Conservation (phyloP, 345 rosid species). For the rapeseed (Brassica napus) region Da-Ae NC_063441.1:8939001-8939500, state of each 20-base stretch:
- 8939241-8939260: neutral
- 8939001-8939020: too few species aligned
- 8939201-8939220: neutral
- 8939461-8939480: neutral
- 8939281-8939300: neutral
- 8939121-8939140: too few species aligned
- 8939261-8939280: neutral
- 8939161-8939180: too few species aligned
- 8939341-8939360: neutral
- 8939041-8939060: too few species aligned
- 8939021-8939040: too few species aligned
- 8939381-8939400: neutral
- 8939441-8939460: neutral
- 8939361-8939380: neutral
- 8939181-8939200: too few species aligned
- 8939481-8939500: neutral
- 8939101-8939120: too few species aligned
- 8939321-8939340: too few species aligned
- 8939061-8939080: too few species aligned
- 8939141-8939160: too few species aligned
- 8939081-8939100: too few species aligned
- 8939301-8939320: neutral
- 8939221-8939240: neutral
- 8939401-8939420: neutral
- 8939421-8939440: neutral